Conservation (phyloP, 306 rosid species). For the Hippophae tibetana region DNA sequence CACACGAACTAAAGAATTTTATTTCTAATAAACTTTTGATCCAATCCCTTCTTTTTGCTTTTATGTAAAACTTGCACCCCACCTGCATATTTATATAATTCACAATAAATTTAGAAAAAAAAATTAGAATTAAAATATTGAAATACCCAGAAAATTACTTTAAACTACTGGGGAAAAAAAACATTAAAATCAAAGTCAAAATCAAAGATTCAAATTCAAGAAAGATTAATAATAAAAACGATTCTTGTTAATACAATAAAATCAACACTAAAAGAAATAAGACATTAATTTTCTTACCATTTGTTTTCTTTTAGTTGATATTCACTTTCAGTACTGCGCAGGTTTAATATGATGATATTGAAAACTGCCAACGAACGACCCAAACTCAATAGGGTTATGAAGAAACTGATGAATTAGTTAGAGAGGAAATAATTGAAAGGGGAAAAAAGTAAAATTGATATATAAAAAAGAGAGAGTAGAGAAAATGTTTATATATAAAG, state of each 20-base stretch:
- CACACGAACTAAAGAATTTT: conserved; percentile 62
- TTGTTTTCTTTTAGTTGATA: conserved; percentile 25
- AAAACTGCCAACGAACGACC: too few relatives aligned
- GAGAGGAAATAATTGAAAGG: too few relatives aligned
- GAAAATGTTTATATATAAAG: too few relatives aligned
- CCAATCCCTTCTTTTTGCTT: conserved; percentile 54
- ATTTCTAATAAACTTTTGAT: conserved; percentile 45
- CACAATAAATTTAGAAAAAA: neutral
- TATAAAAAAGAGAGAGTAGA: too few relatives aligned
- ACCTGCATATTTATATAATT: conserved; percentile 31
- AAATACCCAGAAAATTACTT: neutral
- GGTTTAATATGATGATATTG: conserved; percentile 18
- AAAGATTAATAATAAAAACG: neutral
- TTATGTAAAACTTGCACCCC: conserved; percentile 31
- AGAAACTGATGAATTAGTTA: too few relatives aligned
- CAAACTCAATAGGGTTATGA: too few relatives aligned
- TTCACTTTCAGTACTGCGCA: conserved; percentile 13
- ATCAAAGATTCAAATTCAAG: conserved; percentile 5
- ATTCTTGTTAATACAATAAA: neutral
- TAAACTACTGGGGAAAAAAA: too few relatives aligned
- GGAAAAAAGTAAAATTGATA: too few relatives aligned
- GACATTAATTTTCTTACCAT: conserved; percentile 34
- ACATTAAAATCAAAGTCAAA: conserved; percentile 1
- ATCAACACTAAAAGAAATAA: neutral
- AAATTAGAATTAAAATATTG: neutral